Conservation (phyloP, 495 filamentous ascomycete genomes). For the Barbatosphaeria neglecta region DNA sequence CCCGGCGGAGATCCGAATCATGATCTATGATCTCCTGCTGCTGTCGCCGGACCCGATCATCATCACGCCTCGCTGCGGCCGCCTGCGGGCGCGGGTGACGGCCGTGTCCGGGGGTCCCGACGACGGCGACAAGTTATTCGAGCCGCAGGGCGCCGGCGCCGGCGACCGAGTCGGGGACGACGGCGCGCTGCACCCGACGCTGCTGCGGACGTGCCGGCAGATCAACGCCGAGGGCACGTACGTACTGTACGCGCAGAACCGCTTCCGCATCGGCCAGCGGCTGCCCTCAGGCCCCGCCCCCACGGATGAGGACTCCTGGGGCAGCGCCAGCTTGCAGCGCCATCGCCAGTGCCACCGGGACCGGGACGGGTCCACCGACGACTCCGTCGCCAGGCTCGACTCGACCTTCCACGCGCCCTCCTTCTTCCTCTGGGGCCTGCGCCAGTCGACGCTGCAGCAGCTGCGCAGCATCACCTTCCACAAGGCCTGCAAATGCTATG, state of each 20-base stretch:
- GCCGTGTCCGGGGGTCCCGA: not conserved
- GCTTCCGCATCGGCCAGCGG: slow-evolving; percentile 8
- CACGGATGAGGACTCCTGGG: too few species aligned
- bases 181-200: slow-evolving; percentile 6
- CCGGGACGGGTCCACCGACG: not conserved
- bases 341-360: too few species aligned
- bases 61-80: slow-evolving; percentile 5
- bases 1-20: slow-evolving; percentile 29
- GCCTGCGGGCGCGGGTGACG: not conserved
- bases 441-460: slow-evolving; percentile 9
- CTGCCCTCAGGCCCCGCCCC: too few species aligned
- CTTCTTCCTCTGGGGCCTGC: slow-evolving; percentile 11
- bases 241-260: slow-evolving; percentile 20
- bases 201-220: slow-evolving; percentile 20
- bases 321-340: too few species aligned
- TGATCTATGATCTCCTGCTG: slow-evolving; percentile 29
- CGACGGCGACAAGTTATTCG: too few species aligned
- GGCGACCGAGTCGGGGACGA: not conserved
- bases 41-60: slow-evolving; percentile 9
- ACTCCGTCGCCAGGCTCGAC: not conserved
- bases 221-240: slow-evolving; percentile 18
- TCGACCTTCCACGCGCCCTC: not conserved
- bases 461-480: slow-evolving; percentile 2
- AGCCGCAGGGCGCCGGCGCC: too few species aligned
- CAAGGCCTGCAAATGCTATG: not conserved